Evolutionary conservation across 2,329 filamentous ascomycete genomes (phyloP).

Genomic region (Pseudogymnoascus sp.): DNA sequence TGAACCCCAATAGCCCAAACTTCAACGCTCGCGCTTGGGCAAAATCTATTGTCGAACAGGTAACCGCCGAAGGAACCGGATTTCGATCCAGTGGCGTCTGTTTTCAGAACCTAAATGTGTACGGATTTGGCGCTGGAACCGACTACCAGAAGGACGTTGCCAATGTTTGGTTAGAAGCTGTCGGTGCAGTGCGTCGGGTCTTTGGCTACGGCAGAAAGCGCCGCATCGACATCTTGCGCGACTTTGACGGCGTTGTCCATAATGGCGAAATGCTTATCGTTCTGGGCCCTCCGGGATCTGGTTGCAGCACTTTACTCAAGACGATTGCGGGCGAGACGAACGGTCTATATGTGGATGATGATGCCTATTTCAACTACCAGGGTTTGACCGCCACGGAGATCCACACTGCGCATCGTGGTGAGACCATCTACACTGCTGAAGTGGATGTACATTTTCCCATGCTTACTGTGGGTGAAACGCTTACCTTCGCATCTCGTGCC

Average conservation of each 20-base stretch:
- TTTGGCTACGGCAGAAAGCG: constrained; percentile 45
- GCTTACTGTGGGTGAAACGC: constrained; percentile 63
- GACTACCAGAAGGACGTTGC: constrained; percentile 62
- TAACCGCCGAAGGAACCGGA: constrained; percentile 28
- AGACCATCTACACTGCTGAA: constrained; percentile 68
- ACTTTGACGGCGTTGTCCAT: constrained; percentile 43
- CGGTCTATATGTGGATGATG: constrained; percentile 42
- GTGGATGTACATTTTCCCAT: constrained; percentile 66
- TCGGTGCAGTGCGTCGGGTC: constrained; percentile 37
- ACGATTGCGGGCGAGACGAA: constrained; percentile 48
- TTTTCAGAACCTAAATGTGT: constrained; percentile 61
- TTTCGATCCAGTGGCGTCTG: constrained; percentile 52
- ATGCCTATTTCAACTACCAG: constrained; percentile 50
- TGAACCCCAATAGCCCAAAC: constrained; percentile 44
- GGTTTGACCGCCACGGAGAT: constrained; percentile 42
- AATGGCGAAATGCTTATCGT: constrained; percentile 44
- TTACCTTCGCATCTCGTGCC: constrained; percentile 62
- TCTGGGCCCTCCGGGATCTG: constrained; percentile 39
- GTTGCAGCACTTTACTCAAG: constrained; percentile 46
- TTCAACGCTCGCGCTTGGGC: constrained; percentile 51
- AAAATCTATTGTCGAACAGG: constrained; percentile 47
- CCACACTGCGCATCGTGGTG: constrained; percentile 51
- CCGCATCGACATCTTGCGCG: constrained; percentile 46
- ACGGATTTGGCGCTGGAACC: constrained; percentile 57
- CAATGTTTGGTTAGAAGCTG: constrained; percentile 48